A percentile compares a stretch with the other conserved stretches of the same genome.
phyloP scores from a whole-genome alignment of 164 flowering plant species.

The Annona cherimola region DNA sequence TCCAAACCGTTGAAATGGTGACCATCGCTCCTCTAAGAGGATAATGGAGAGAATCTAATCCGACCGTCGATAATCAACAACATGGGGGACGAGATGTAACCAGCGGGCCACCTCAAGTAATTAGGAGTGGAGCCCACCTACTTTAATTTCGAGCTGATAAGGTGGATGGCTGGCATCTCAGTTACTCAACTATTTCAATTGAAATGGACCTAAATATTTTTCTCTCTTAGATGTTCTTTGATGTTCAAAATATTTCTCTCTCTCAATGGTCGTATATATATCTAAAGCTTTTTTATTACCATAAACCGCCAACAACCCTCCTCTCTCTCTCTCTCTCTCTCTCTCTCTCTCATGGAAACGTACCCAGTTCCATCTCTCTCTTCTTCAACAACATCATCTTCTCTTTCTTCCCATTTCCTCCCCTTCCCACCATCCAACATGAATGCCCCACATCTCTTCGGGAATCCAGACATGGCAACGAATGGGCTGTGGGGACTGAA shows the following conservation, averaged over 20 bases:
- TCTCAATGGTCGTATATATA: background rate
- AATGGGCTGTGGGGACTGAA: slow-evolving; percentile 22
- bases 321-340: background rate
- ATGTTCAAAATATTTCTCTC: background rate
- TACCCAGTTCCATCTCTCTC: slow-evolving; percentile 25
- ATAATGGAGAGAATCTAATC: too few species aligned
- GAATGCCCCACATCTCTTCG: background rate
- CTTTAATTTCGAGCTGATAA: background rate
- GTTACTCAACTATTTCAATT: background rate
- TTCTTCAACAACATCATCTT: slow-evolving; percentile 15
- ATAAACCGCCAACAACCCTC: background rate
- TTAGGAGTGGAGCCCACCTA: background rate
- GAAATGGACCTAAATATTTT: too few species aligned
- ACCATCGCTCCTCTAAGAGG: too few species aligned
- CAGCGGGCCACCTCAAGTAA: too few species aligned
- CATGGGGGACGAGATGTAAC: too few species aligned
- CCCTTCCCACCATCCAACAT: slow-evolving; percentile 1
- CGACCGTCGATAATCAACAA: too few species aligned
- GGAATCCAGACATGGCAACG: slow-evolving; percentile 10
- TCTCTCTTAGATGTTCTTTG: too few species aligned
- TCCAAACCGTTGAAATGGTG: background rate
- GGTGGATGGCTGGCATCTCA: background rate
- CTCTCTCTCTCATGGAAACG: slow-evolving; percentile 29
- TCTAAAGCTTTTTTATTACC: background rate
- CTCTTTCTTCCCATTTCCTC: background rate